phyloP scores from a whole-genome alignment of 345 rosid species.

The Luvunga scandens region DNA sequence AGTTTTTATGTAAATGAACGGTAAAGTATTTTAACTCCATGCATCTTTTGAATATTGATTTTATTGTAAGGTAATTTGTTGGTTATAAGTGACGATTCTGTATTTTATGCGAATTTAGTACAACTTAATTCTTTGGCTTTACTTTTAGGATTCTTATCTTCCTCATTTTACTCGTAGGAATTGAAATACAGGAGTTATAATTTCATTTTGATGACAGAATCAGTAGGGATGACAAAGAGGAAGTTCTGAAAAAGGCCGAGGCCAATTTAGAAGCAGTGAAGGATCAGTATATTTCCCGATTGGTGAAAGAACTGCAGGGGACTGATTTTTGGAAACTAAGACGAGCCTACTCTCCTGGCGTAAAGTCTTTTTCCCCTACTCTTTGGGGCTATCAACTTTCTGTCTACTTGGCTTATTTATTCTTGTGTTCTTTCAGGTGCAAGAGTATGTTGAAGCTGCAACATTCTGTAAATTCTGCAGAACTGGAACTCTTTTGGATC shows the following conservation, averaged over 20 bases:
- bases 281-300: constrained; percentile 51
- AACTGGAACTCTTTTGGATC: constrained; percentile 59
- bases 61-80: background rate
- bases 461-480: constrained; percentile 79
- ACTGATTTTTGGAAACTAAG: constrained; percentile 91
- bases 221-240: constrained; percentile 65
- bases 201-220: constrained; percentile 43
- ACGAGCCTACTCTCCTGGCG: constrained; percentile 95
- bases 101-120: background rate
- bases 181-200: background rate
- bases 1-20: background rate
- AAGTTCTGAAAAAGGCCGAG: constrained; percentile 78
- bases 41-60: background rate
- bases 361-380: constrained; percentile 21
- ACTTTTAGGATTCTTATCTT: background rate
- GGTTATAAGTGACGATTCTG: background rate
- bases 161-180: background rate
- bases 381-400: background rate
- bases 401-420: background rate
- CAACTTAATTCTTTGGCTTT: background rate
- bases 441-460: constrained; percentile 96
- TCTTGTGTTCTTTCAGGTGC: constrained; percentile 53
- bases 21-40: background rate
- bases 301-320: constrained; percentile 83
- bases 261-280: constrained; percentile 69